A percentile compares a stretch with the other conserved stretches of the same genome.
Evolutionary conservation across 176 grass and related monocot genomes (phyloP).

Genomic region (Metroxylon sagu): DNA sequence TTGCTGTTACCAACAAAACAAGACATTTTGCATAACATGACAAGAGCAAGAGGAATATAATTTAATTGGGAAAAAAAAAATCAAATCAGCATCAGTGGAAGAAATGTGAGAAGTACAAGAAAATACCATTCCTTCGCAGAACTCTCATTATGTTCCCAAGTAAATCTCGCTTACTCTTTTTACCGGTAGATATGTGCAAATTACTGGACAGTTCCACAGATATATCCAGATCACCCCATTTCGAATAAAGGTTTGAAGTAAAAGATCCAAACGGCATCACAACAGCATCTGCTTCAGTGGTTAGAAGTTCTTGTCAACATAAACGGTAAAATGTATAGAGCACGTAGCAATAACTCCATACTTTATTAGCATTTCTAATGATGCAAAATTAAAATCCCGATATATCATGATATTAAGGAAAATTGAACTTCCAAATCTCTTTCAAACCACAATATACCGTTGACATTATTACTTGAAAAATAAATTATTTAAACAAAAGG

Average conservation of each 20-base stretch:
- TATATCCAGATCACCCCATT: constrained; percentile 89
- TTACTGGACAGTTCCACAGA: constrained; percentile 40
- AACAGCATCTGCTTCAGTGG: constrained; percentile 41
- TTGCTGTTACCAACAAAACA: too few relatives aligned
- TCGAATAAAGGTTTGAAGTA: constrained; percentile 83
- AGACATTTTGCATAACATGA: too few relatives aligned
- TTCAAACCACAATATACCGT: too few relatives aligned
- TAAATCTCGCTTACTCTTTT: constrained; percentile 44
- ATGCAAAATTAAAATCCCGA: neutral
- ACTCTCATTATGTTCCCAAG: constrained; percentile 49
- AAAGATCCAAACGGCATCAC: constrained; percentile 90
- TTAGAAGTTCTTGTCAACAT: constrained; percentile 7
- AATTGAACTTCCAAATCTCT: too few relatives aligned
- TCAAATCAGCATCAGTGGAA: neutral
- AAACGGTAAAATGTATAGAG: neutral
- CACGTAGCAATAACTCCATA: neutral
- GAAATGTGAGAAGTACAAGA: neutral
- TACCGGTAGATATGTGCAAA: constrained; percentile 15
- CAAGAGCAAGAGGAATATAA: too few relatives aligned
- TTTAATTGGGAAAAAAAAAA: too few relatives aligned
- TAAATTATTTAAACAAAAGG: too few relatives aligned
- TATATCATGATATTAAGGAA: too few relatives aligned
- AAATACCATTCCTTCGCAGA: constrained; percentile 46
- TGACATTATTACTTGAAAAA: too few relatives aligned
- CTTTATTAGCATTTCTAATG: constrained; percentile 6